These are phyloP conservation scores for Metrosideros polymorpha DNA, from an alignment of 441 rosid species.

Conservation along the genomic window DNA sequence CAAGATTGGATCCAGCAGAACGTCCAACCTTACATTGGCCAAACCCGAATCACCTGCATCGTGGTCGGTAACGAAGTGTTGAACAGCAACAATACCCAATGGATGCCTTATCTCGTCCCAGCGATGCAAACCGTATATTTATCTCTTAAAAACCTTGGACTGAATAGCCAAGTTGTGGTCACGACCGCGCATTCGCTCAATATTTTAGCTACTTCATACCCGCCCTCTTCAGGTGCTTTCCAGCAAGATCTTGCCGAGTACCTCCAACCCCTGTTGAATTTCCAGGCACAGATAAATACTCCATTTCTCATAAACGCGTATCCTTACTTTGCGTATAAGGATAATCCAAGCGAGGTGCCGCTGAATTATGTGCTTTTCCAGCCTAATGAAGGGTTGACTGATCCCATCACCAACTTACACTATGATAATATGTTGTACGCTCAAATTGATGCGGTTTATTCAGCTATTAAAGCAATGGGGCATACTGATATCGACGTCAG, in stretches of 20 bases:
- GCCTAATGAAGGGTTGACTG: slow-evolving; percentile 52
- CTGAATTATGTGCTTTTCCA: slow-evolving; percentile 63
- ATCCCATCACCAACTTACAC: slow-evolving; percentile 48
- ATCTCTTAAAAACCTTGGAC: slow-evolving; percentile 30
- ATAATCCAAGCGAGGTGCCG: slow-evolving; percentile 33
- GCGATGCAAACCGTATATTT: slow-evolving; percentile 34
- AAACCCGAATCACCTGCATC: slow-evolving; percentile 34
- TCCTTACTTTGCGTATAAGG: slow-evolving; percentile 74
- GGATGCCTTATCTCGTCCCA: slow-evolving; percentile 30
- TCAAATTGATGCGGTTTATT: slow-evolving; percentile 72
- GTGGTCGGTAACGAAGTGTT: slow-evolving; percentile 46
- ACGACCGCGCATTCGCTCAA: slow-evolving; percentile 58
- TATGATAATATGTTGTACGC: slow-evolving; percentile 90
- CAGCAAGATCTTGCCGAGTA: slow-evolving; percentile 32
- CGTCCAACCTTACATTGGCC: slow-evolving; percentile 30
- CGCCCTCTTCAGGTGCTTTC: slow-evolving; percentile 70
- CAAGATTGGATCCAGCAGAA: slow-evolving; percentile 34
- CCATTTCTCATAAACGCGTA: slow-evolving; percentile 81
- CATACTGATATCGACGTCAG: slow-evolving; percentile 40
- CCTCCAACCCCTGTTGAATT: slow-evolving; percentile 44
- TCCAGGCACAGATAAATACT: slow-evolving; percentile 42
- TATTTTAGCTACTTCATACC: slow-evolving; percentile 43
- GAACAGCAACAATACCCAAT: slow-evolving; percentile 13
- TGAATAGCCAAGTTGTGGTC: slow-evolving; percentile 51
- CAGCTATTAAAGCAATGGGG: slow-evolving; percentile 63